phyloP scores from a whole-genome alignment of 805 yeast genomes.

The Lipomyces starkeyi region DNA sequence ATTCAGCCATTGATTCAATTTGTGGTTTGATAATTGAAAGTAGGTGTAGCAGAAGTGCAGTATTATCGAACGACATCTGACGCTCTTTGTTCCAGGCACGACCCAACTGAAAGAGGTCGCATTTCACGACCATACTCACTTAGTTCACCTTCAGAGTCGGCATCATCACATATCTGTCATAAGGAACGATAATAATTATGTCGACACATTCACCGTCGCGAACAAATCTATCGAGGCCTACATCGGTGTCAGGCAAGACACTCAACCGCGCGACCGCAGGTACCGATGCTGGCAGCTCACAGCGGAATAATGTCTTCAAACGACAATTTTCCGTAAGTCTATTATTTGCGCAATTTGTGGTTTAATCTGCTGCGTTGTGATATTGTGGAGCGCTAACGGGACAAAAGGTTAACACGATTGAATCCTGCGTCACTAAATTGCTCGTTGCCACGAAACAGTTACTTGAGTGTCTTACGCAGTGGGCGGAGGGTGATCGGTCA shows the following conservation, averaged over 20 bases:
- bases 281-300: conserved; percentile 7
- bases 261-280: not conserved
- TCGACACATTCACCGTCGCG: not conserved
- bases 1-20: not conserved
- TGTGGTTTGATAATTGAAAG: not conserved
- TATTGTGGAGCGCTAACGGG: not conserved
- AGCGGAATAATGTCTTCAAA: conserved; percentile 11
- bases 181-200: not conserved
- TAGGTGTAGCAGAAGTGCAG: not conserved
- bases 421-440: conserved; percentile 76
- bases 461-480: conserved; percentile 81
- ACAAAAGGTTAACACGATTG: conserved; percentile 54
- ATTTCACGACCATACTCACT: not conserved
- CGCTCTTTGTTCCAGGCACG: not conserved
- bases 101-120: too few species aligned
- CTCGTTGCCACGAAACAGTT: conserved; percentile 88
- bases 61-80: not conserved
- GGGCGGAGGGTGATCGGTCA: conserved; percentile 83
- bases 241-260: not conserved
- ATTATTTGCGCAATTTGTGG: not conserved
- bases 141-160: not conserved
- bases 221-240: not conserved
- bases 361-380: not conserved
- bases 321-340: conserved; percentile 18
- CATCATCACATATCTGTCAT: not conserved